Evolutionary conservation across 495 filamentous ascomycete species (phyloP).

Genomic region (Penicillium angulare): DNA sequence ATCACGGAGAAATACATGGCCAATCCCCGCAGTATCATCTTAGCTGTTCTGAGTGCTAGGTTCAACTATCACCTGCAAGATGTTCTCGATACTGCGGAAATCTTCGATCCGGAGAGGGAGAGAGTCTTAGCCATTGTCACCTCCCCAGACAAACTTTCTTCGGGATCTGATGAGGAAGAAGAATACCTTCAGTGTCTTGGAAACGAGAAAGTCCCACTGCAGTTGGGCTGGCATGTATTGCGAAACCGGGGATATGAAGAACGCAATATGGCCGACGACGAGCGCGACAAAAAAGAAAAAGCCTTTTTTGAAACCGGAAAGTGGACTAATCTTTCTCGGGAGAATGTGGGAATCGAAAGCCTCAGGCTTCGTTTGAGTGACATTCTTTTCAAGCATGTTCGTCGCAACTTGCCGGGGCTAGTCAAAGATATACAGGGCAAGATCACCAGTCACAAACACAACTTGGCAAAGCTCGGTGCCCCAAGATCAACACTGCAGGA

Average conservation of each 20-base stretch:
- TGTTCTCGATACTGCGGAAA: constrained; percentile 29
- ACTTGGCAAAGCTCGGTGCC: constrained; percentile 48
- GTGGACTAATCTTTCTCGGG: constrained; percentile 33
- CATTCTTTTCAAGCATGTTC: constrained; percentile 41
- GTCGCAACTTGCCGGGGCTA: constrained; percentile 34
- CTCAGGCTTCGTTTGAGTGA: constrained; percentile 40
- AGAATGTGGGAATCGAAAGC: constrained; percentile 34
- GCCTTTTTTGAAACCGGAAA: constrained; percentile 31
- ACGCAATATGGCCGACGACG: constrained; percentile 16
- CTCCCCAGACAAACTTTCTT: constrained; percentile 38
- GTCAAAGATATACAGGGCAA: constrained; percentile 29
- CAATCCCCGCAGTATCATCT: constrained; percentile 56
- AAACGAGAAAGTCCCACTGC: constrained; percentile 61
- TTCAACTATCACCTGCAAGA: constrained; percentile 50
- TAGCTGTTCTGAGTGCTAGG: constrained; percentile 59
- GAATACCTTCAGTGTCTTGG: constrained; percentile 45
- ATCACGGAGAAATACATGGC: constrained; percentile 59
- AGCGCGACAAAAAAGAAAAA: constrained; percentile 27
- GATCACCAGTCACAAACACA: constrained; percentile 11
- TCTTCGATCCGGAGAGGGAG: constrained; percentile 17
- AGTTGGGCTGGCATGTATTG: constrained; percentile 69
- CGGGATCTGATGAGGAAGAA: constrained; percentile 43
- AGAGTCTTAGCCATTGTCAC: constrained; percentile 53
- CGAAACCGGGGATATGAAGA: constrained; percentile 56
- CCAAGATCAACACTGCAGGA: constrained; percentile 46